Evolutionary conservation across 2,329 filamentous ascomycete genomes (phyloP), one percentile per base, ranked within the genome.

Genomic region (Clarireedia paspali): DNA sequence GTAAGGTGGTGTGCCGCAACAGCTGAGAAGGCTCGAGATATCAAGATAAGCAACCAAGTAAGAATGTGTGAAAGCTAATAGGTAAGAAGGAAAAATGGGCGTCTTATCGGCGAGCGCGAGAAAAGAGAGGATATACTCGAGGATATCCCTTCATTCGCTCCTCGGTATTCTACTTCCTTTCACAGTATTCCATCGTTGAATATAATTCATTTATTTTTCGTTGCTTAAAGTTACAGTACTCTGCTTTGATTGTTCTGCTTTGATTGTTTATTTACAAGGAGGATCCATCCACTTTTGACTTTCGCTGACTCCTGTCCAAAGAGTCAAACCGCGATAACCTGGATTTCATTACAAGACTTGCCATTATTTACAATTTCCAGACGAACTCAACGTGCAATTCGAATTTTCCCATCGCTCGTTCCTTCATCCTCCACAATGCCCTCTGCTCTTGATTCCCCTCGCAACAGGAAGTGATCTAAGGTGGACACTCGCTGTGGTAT

Each of bases 201-300:
- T 40, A 42, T 40, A n/a, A 54, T 49, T 54, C 23, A 42, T 39
- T 42, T n/a, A 6, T 20, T 53, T 20, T 20, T 20, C 20, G 20
- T 20, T 20, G 20, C 20, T 20, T 20, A 20, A 20, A 20, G 20
- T 20, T 20, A 20, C 20, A 20, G 17, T 20, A 20, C 17, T 20
- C 20, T 20, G 20, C 20, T 20, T 20, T 0, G 42, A 40, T 47
- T 47, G 39, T 36, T 53, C 39, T 10, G 14, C 27, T 5, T 53
- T 3, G 30, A 34, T 12, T 34, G 9, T 12, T 34, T 34, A 12
- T 34, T 12, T 34, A 34, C 50, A 53, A 48, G 50, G 50, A 39
- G 20, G 24, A 53, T 48, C 50, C 50, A 53, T 53, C 23, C 42
- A 47, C n/a, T 48, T n/a, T 23, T 9, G 30, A 47, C 42, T n/a